Evolutionary conservation across 139 green algal genomes (phyloP), one percentile per base, ranked within the genome.

Genomic region (Nannochloris sp.): DNA sequence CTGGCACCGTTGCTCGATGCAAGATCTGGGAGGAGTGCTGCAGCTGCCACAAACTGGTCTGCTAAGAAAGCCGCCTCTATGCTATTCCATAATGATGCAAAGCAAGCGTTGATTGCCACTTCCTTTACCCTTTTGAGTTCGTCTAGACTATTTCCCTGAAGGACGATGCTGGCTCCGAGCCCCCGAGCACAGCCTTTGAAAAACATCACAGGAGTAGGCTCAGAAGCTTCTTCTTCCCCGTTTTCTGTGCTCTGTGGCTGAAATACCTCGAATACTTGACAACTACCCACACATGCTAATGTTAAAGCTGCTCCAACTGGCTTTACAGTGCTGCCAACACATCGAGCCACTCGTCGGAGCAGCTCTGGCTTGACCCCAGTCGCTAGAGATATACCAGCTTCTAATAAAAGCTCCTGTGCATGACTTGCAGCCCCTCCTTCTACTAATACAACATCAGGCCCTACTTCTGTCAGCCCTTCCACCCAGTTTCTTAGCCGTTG

Each of bases 381-480:
- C 35, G 84, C 85, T 47, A 92, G 70, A 13, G 71, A 72, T 3
- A 89, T 72, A 58, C 77, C 68, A 2, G 64, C 65, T 8, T 76
- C 51, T 61, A 89, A 73, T 39, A 92, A 80, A 54, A 79, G 71
- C 56, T 92, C 83, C 65, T 86, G 80, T 7, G 86, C 86, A 53
- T 60, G 71, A 8, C 87, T 10, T 34, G 61, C 5, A 84, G 80
- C 86, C 59, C 66, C 83, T 33, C 77, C 66, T 74, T 92, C 88
- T 46, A 95, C 87, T 60, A 95, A 70, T 64, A 95, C 59, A 35
- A 95, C 55, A 38, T 90, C 74, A 14, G 88, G 87, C 54, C 65
- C 51, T 57, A 75, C 68, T 14, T 70, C 60, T 5, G 74, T 61
- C 25, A 90, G 64, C 31, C 73, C 71, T 9, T 75, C 68, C 42